Percentiles rank a stretch among this genome's conserved stretches.
These are phyloP conservation scores for Ceratobasidium papillatum DNA, from an alignment of 1,284 basidiomycete genomes.

Conservation along the genomic window DNA sequence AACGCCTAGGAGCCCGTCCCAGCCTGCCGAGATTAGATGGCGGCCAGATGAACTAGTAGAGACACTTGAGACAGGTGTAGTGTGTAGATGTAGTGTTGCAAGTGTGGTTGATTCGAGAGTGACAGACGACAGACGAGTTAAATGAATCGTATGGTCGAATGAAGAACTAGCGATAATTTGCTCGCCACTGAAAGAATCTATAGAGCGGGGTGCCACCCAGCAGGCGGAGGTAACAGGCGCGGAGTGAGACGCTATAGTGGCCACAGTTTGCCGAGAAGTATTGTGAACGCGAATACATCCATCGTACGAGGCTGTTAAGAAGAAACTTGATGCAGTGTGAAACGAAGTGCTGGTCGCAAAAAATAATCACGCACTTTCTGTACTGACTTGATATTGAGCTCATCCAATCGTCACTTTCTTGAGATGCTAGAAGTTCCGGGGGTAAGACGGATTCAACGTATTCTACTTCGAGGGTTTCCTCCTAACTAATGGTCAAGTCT, in stretches of 20 bases:
- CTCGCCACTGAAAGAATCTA: constrained; percentile 50
- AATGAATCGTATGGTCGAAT: constrained; percentile 78
- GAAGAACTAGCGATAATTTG: constrained; percentile 80
- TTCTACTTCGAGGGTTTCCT: constrained; percentile 92
- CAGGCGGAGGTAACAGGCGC: constrained; percentile 79
- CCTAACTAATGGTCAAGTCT: constrained; percentile 54
- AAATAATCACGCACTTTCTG: constrained; percentile 64
- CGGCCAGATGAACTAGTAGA: constrained; percentile 62
- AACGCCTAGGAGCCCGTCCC: constrained; percentile 82
- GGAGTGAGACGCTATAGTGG: constrained; percentile 62
- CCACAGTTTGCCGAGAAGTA: constrained; percentile 66
- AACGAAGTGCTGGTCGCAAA: constrained; percentile 11
- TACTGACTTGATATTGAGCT: constrained; percentile 78
- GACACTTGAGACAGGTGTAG: constrained; percentile 74
- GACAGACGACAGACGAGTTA: constrained; percentile 59
- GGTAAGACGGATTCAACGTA: constrained; percentile 94
- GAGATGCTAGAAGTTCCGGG: constrained; percentile 80
- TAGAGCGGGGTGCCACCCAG: constrained; percentile 58
- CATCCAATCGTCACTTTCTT: constrained; percentile 95
- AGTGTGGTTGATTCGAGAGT: constrained; percentile 55
- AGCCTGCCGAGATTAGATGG: constrained; percentile 76
- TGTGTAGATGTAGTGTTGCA: constrained; percentile 78
- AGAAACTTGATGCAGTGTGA: constrained; percentile 58
- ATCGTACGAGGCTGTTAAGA: constrained; percentile 84
- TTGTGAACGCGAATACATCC: constrained; percentile 79